Base-by-base conservation (phyloP, 257 asterid genomes). In the Misopates orontium region DNA sequence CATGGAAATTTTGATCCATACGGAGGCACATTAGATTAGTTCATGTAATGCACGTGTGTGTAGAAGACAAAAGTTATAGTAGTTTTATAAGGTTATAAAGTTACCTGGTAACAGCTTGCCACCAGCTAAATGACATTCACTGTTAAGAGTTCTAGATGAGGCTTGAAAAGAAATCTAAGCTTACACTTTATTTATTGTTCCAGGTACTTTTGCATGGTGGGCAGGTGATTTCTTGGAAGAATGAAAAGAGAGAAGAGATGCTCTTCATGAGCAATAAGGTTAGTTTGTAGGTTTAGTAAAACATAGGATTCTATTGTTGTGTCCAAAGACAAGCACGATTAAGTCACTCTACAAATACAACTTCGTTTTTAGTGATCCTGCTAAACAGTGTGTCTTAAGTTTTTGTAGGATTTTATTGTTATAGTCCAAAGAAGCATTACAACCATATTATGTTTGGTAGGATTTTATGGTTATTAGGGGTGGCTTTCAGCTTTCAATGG, bases 151-250 rank as follows among this genome's bases (percentile, higher is more conserved):
- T 39, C 22, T 42, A 28, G 21, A 19, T 25, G 36, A 19, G 13
- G 17, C 16, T 16, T 28, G 60, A 36, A 28, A 59, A 67, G 68
- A 39, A 48, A 47, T 36, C 32, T 73, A 45, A 62, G 45, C 54
- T 19, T 56, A 23, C 23, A 4, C 5, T 31, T 55, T 60, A 45
- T 67, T 39, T 59, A 51, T 64, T 76, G 76, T 41, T 73, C 18
- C 81, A 86, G 95, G 92, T 89, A 69, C 87, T 76, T 79, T 68
- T 89, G 54, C 65, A 64, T 60, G 96, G 96, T 32, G 95, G 84
- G 17, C 96, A 83, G 73, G 82, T 89, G 56, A 59, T 84, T 54
- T 86, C 96, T 19, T 86, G 95, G 96, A 89, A 89, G 82, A 89
- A 86, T 70, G 92, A 84, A 69, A 82, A 71, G 71, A 78, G 95